Evolutionary conservation across 2,329 filamentous ascomycete species (phyloP), one percentile per base, ranked within the genome.

Genomic region (Ceratocystis diversiconidia): DNA sequence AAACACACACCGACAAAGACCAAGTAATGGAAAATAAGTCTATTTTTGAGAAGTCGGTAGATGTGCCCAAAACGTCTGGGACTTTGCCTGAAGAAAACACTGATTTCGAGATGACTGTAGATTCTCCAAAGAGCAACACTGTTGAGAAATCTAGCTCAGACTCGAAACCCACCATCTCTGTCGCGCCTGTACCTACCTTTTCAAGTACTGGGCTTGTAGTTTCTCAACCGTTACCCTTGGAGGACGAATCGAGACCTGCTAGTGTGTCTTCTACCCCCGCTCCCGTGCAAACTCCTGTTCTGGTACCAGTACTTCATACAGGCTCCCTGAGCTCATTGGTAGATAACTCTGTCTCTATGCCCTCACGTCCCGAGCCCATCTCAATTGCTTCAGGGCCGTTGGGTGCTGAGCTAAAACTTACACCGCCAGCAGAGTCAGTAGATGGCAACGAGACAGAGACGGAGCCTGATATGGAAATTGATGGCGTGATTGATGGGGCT

Each of bases 401-500:
- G 50, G 28, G 43, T 17, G 43, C 65, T 43, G 69, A 70, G 15
- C 68, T 70, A 50, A 65, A 60, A 41, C 61, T 63, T 5, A 69
- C 68, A 1, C 67, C 70, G 2, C 62, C 67, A 36, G 70, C 71
- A 8, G 64, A 67, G 15, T 63, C 70, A 46, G 59, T 50, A 43
- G 63, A 64, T 68, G 65, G 69, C 17, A 48, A 68, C 2, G 70
- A 71, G 25, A 50, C 69, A 69, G 55, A 63, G 19, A 48, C 30
- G 32, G 65, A 46, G 22, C n/a, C 76, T 36, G 76, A 76, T 36
- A 78, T 79, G 19, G 46, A 61, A 36, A 78, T 80, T 46, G 79
- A 80, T 62, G 80, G 80, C 41, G 79, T 80, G 61, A 82, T 80
- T 1, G 80, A 83, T 68, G 77, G 80, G 6, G 81, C 84, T 62